Percentiles rank a stretch among this genome's conserved stretches.
phyloP scores from a whole-genome alignment of 148 eudicot species.

The Vaccinium myrtillus region DNA sequence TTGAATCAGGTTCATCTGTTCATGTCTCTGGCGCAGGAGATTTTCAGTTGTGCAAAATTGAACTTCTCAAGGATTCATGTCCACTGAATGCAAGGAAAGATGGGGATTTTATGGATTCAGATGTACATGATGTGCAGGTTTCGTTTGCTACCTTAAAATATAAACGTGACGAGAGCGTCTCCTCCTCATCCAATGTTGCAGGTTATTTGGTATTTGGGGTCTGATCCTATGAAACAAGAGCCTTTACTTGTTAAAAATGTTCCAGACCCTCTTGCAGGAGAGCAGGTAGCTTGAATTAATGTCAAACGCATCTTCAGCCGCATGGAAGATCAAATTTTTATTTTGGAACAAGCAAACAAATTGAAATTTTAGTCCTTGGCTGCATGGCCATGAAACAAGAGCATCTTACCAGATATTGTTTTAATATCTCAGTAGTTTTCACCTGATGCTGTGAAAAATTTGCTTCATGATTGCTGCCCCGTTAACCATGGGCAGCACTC shows the following conservation, averaged over 20 bases:
- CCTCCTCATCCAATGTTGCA: constrained; percentile 31
- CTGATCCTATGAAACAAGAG: constrained; percentile 84
- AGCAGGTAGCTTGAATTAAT: constrained; percentile 58
- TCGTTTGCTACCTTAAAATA: neutral
- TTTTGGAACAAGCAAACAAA: neutral
- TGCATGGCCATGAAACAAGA: neutral
- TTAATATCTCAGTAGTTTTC: neutral
- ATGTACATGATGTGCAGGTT: constrained; percentile 58
- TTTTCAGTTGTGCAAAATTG: constrained; percentile 74
- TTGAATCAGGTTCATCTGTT: constrained; percentile 42
- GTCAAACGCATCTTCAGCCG: neutral
- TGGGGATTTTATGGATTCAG: constrained; percentile 79
- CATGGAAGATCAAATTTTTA: neutral
- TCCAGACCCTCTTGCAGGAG: constrained; percentile 93
- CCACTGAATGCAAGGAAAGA: constrained; percentile 72
- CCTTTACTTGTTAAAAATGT: constrained; percentile 75
- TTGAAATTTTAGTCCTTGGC: neutral
- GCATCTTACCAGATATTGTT: neutral
- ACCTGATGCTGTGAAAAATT: neutral
- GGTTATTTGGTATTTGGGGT: constrained; percentile 56
- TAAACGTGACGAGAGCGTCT: neutral
- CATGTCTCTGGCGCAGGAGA: constrained; percentile 98
- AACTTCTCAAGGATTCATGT: constrained; percentile 78
- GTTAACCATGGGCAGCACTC: neutral
- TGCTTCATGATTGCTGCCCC: neutral